Base-by-base conservation (phyloP, 2,329 filamentous ascomycete species). In the Penicillium sp. region DNA sequence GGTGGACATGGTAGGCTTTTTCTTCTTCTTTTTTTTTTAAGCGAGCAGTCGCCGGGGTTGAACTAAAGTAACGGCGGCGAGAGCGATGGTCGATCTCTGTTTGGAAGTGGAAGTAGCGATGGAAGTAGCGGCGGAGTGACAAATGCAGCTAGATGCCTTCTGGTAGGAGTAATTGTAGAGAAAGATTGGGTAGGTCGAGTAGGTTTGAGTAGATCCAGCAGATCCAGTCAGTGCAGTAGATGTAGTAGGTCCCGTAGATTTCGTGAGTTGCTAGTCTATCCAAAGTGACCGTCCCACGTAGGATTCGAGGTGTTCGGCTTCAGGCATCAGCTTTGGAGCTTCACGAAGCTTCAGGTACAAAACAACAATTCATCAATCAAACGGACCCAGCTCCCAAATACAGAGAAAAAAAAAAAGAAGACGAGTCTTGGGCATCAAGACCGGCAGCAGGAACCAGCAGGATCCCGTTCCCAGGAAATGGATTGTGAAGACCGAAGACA, bases 381-480 rank as follows among this genome's bases (percentile, higher is more conserved):
- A 51, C 24, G 17, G 51, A 42, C 55, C 58, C 19, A 42, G 42
- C 57, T 55, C 50, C 44, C 35, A n/a, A 19, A 42, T 15, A 53
- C 12, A 53, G 8, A 24, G 5, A 19, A 3, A 19, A 24, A 37
- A 19, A 19, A n/a, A 24, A 10, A 17, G 9, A 2, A 26, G 19
- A 26, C 15, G 35, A 59, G 56, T 63, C 55, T 60, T 49, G 13
- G 45, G 59, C 63, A 60, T 66, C 58, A 62, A 65, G 61, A 65
- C 60, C 56, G 42, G 13, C 40, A 44, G 40, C 40, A 22, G 40
- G 40, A 44, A 12, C 19, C 40, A 42, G 24, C 42, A 56, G 28
- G 49, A 40, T 40, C 53, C 50, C 38, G 55, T 15, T 59, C 55
- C 22, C 38, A 15, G 45, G 19, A 30, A 30, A 26, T 19, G 47